phyloP scores from a whole-genome alignment of 1,284 basidiomycete species.

The Sanghuangporus baumii region DNA sequence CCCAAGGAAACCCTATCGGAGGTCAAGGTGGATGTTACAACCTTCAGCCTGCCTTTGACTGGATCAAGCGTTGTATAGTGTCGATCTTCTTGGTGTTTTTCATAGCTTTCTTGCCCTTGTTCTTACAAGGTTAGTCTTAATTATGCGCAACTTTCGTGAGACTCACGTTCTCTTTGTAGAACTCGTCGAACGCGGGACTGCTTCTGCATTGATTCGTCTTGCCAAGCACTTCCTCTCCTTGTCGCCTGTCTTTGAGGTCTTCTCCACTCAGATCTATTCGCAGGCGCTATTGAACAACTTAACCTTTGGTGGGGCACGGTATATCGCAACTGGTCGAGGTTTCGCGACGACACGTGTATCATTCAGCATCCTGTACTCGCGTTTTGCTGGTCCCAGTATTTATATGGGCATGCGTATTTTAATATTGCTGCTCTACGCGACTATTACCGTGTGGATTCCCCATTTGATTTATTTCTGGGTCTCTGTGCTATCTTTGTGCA shows the following conservation, averaged over 20 bases:
- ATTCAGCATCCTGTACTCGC: conserved; percentile 93
- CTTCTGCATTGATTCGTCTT: conserved; percentile 88
- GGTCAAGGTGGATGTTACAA: conserved; percentile 92
- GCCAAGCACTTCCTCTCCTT: conserved; percentile 93
- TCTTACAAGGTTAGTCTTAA: conserved; percentile 75
- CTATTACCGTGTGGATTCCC: conserved; percentile 87
- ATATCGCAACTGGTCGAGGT: conserved; percentile 95
- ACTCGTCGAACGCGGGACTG: conserved; percentile 89
- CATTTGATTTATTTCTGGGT: conserved; percentile 98
- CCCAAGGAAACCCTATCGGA: conserved; percentile 69
- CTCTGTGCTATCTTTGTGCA: conserved; percentile 84
- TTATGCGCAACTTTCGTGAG: not conserved
- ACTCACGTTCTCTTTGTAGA: conserved; percentile 41
- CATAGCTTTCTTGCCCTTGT: conserved; percentile 91
- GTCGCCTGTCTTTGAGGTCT: conserved; percentile 95
- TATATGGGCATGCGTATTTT: conserved; percentile 95
- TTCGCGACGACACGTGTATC: conserved; percentile 94
- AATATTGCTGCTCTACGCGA: conserved; percentile 82
- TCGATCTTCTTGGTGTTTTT: conserved; percentile 98
- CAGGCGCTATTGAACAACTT: conserved; percentile 93
- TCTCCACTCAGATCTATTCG: conserved; percentile 95
- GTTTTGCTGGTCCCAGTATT: conserved; percentile 96
- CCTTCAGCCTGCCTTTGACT: conserved; percentile 89
- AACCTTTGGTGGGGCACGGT: conserved; percentile 93
- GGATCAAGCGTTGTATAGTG: conserved; percentile 93